Conservation (phyloP, 1,284 basidiomycete species). For the Rhodotorula sp. region DNA sequence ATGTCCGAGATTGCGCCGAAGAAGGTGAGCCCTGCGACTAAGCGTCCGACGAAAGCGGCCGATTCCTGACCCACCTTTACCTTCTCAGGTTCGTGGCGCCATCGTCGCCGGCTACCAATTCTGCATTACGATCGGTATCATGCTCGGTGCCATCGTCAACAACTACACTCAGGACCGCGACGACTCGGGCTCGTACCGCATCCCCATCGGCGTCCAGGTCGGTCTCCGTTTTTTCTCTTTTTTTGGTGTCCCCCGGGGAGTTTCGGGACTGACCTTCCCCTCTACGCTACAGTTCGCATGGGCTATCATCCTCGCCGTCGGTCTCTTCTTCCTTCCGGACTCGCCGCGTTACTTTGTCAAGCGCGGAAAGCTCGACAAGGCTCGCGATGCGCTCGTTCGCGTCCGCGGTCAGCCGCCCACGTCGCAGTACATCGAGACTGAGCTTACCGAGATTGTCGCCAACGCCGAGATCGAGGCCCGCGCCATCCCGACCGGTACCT, state of each 20-base stretch:
- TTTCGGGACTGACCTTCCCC: conserved; percentile 25
- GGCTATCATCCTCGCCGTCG: conserved; percentile 60
- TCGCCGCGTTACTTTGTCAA: conserved; percentile 69
- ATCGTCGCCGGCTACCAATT: conserved; percentile 43
- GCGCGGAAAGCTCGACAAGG: conserved; percentile 61
- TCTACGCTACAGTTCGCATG: conserved; percentile 50
- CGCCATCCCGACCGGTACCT: conserved; percentile 32
- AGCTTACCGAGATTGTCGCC: conserved; percentile 41
- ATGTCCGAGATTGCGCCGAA: conserved; percentile 29
- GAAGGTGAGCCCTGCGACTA: not conserved
- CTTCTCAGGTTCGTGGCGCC: conserved; percentile 36
- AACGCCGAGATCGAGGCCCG: conserved; percentile 43
- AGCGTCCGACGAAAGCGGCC: not conserved
- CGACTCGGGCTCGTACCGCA: conserved; percentile 43
- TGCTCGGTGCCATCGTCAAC: conserved; percentile 28
- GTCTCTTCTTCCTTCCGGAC: conserved; percentile 65
- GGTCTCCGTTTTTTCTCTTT: conserved; percentile 42
- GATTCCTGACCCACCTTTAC: not conserved
- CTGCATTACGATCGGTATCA: conserved; percentile 41
- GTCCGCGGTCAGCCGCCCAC: conserved; percentile 37
- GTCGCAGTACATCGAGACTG: conserved; percentile 39
- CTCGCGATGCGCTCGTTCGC: conserved; percentile 59
- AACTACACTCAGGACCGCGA: conserved; percentile 58
- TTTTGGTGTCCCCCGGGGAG: not conserved
- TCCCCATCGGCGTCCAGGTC: conserved; percentile 59